Conservation (phyloP, 2,329 filamentous ascomycete genomes). For the Fusarium sp. region DNA sequence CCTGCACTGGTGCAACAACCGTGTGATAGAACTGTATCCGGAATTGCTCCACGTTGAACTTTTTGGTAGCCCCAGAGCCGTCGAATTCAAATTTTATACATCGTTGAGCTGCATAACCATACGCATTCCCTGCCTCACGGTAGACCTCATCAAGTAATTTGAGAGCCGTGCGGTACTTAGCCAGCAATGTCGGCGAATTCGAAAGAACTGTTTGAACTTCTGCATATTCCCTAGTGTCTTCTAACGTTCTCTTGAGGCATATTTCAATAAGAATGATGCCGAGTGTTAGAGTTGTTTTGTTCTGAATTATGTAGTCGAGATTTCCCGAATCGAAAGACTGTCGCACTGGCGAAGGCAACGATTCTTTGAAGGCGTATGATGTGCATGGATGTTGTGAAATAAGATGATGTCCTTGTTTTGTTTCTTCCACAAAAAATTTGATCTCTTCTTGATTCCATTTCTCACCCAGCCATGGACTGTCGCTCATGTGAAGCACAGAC, state of each 20-base stretch:
- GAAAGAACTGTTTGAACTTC: too few relatives aligned
- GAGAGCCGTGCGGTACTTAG: not conserved
- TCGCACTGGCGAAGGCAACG: rapidly evolving
- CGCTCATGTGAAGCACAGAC: not conserved
- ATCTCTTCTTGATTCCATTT: not conserved
- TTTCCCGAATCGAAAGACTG: not conserved
- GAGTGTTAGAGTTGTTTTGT: not conserved
- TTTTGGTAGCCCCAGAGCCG: not conserved
- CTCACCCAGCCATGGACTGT: not conserved
- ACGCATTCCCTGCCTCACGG: not conserved
- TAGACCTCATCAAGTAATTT: not conserved
- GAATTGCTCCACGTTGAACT: not conserved
- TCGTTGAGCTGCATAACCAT: not conserved
- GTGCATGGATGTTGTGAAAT: not conserved
- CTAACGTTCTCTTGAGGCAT: not conserved
- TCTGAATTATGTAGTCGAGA: not conserved
- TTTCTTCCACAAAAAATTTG: not conserved
- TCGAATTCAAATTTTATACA: not conserved
- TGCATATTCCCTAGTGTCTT: not conserved
- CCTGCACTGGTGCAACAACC: not conserved
- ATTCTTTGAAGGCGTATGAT: not conserved
- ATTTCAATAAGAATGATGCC: not conserved
- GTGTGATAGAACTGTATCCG: not conserved
- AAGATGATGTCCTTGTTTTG: not conserved
- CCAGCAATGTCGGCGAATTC: not conserved